phyloP scores from a whole-genome alignment of 805 yeast species.

The Yamadazyma sp. region DNA sequence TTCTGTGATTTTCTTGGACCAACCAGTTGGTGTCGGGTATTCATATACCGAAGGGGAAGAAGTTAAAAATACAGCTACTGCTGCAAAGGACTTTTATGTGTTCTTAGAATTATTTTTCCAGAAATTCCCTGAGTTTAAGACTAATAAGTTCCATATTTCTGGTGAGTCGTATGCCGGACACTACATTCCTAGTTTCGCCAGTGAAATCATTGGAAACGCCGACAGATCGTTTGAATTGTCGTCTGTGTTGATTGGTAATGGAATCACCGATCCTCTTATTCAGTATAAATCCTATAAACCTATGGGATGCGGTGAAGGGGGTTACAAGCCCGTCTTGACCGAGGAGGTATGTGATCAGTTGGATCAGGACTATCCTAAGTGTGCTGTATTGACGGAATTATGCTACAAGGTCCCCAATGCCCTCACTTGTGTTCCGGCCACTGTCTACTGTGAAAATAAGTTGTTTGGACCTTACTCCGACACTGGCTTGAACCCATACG shows the following conservation, averaged over 20 bases:
- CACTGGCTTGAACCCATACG: constrained; percentile 64
- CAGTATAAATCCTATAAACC: constrained; percentile 42
- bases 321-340: constrained; percentile 36
- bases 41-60: constrained; percentile 67
- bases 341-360: constrained; percentile 33
- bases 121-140: constrained; percentile 68
- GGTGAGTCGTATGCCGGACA: constrained; percentile 96
- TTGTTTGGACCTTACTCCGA: constrained; percentile 33
- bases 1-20: constrained; percentile 86
- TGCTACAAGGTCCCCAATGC: constrained; percentile 35
- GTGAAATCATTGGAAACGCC: constrained; percentile 70
- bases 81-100: constrained; percentile 84
- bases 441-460: constrained; percentile 28
- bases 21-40: constrained; percentile 91
- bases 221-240: constrained; percentile 44
- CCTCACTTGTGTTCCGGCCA: constrained; percentile 43
- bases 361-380: constrained; percentile 35
- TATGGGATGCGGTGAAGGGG: constrained; percentile 49
- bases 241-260: constrained; percentile 46
- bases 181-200: constrained; percentile 86
- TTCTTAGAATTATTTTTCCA: constrained; percentile 82
- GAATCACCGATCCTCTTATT: constrained; percentile 43
- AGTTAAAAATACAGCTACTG: constrained; percentile 72
- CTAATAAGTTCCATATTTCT: constrained; percentile 74
- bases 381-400: constrained; percentile 29